A percentile compares a stretch with the other conserved stretches of the same genome.
phyloP scores from a whole-genome alignment of 176 grass and related monocot genomes.

The Hsuehochloa calcarea region DNA sequence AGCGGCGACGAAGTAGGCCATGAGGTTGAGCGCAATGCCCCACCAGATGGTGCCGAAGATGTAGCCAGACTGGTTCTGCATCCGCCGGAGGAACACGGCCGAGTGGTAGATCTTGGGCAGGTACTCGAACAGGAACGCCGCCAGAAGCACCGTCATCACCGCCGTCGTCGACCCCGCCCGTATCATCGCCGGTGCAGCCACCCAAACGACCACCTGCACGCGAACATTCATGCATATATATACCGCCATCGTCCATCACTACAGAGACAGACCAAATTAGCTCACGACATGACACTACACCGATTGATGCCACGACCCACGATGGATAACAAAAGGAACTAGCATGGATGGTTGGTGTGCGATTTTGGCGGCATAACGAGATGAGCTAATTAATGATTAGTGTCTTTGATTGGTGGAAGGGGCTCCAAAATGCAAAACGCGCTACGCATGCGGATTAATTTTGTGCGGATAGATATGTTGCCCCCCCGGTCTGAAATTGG shows the following conservation, averaged over 20 bases:
- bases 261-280: not conserved
- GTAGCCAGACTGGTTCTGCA: slow-evolving; percentile 61
- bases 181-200: slow-evolving; percentile 70
- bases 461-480: too few relatives aligned
- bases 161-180: slow-evolving; percentile 50
- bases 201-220: slow-evolving; percentile 67
- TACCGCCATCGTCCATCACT: not conserved
- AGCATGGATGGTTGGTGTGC: not conserved
- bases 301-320: not conserved
- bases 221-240: too few relatives aligned
- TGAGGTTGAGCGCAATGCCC: slow-evolving; percentile 84
- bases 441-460: not conserved
- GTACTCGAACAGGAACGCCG: slow-evolving; percentile 74
- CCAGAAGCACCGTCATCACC: slow-evolving; percentile 75
- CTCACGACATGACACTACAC: not conserved
- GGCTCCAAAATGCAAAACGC: not conserved
- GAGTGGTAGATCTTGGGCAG: slow-evolving; percentile 90
- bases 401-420: not conserved
- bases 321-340: not conserved
- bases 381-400: not conserved
- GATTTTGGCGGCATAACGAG: not conserved
- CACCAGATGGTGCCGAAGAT: slow-evolving; percentile 94
- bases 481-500: not conserved
- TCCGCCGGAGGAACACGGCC: slow-evolving; percentile 61
- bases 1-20: slow-evolving; percentile 88